Conservation (phyloP, 2,329 filamentous ascomycete genomes). For the Colletotrichum brevisporum region DNA sequence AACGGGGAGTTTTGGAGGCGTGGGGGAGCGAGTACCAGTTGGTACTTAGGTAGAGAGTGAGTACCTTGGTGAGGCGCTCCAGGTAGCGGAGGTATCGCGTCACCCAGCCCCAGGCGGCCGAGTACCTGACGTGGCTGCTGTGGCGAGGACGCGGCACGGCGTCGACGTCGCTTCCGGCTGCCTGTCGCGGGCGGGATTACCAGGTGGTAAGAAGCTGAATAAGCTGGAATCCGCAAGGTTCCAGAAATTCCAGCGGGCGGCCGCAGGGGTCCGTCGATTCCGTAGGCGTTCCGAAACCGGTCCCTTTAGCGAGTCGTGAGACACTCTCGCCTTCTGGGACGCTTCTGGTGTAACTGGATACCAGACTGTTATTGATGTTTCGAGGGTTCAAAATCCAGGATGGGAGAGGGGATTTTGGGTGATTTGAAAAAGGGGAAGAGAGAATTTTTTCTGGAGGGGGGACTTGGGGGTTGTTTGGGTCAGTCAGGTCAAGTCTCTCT, state of each 20-base stretch:
- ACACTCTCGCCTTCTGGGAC: slow-evolving; percentile 1
- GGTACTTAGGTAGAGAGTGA: too few relatives aligned
- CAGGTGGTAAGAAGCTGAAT: slow-evolving; percentile 24
- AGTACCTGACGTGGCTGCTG: slow-evolving; percentile 23
- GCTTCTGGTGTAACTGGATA: not conserved
- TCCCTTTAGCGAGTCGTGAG: slow-evolving; percentile 15
- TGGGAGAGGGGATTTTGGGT: not conserved
- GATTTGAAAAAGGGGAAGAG: not conserved
- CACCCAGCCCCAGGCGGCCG: slow-evolving; percentile 3
- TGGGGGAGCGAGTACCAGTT: slow-evolving; percentile 22
- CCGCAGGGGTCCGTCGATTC: slow-evolving; percentile 8
- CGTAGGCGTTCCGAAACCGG: slow-evolving; percentile 29
- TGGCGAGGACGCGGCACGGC: not conserved
- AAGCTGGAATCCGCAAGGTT: slow-evolving; percentile 27
- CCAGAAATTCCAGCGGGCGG: slow-evolving; percentile 28
- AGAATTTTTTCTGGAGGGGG: too few relatives aligned
- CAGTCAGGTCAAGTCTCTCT: too few relatives aligned
- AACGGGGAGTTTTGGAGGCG: not conserved
- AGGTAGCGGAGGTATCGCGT: not conserved
- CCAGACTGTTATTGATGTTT: not conserved
- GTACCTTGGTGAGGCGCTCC: too few relatives aligned
- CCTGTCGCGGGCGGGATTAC: not conserved
- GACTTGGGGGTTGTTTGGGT: not conserved
- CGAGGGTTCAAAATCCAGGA: not conserved
- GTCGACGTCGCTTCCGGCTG: slow-evolving; percentile 39